Base-by-base conservation (phyloP, 2,329 filamentous ascomycete genomes). In the Truncatella angustata region DNA sequence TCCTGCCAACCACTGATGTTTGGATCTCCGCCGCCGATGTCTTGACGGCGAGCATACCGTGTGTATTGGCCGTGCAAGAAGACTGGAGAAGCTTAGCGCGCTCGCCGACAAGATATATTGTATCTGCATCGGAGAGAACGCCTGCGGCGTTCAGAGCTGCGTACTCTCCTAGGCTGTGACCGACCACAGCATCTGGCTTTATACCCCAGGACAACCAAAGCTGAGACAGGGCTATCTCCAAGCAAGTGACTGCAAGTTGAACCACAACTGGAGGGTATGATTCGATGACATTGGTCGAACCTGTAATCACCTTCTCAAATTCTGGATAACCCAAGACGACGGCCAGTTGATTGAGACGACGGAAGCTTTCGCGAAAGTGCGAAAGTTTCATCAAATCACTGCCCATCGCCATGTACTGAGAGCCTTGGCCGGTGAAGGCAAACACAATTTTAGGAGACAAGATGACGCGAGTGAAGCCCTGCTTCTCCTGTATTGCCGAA, bases 151-250 rank as follows among this genome's bases (percentile, higher is more conserved):
- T 76, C 10, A 90, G 77, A 23, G 86, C 86, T 24, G 86, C 84
- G 59, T 88, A 89, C 64, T 90, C 86, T 44, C 86, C 86, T 28
- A 90, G 71, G 58, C 83, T 87, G 66, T 82, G 80, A 14, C 80
- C 80, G 12, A 82, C 60, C 0, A 82, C 79, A 2, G 70, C 77
- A 20, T 74, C 72, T 2, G 80, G 79, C 20, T 60, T 66, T 49
- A 84, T 66, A 34, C 76, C 77, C 69, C 73, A 76, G 0, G 73
- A 76, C 4, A 56, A 63, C 79, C 79, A 84, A 3, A 81, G 65
- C 16, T 70, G 68, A 2, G 72, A 72, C 4, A 83, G 67, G 2
- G 79, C 78, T 63, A 80, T 81, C 63, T 84, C 71, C 32, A 79
- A 68, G 54, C 71, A 75, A 28, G 68, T 67, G 20, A 76, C 66